These are phyloP conservation scores for Trypanosoma melophagium DNA, from an alignment of 208 protist species.

Conservation along the genomic window DNA sequence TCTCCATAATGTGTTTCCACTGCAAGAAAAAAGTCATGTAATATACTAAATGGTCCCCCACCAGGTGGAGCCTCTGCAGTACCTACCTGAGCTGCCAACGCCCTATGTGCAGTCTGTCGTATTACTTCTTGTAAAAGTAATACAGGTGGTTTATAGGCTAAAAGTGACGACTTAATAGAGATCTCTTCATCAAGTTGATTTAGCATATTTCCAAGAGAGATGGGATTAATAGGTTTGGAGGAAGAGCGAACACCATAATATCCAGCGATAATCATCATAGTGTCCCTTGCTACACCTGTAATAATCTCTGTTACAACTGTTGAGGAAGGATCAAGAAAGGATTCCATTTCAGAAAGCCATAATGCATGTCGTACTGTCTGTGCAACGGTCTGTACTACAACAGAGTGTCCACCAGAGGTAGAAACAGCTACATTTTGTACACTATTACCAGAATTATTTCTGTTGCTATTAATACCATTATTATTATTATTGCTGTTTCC, in stretches of 20 bases:
- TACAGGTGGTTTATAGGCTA: conserved; percentile 6
- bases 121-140: conserved; percentile 38
- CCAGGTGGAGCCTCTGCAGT: conserved; percentile 20
- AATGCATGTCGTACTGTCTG: conserved; percentile 62
- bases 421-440: conserved; percentile 26
- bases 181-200: conserved; percentile 35
- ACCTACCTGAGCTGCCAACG: conserved; percentile 49
- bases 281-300: conserved; percentile 47
- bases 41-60: conserved; percentile 29
- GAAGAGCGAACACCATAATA: conserved; percentile 63
- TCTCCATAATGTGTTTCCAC: conserved; percentile 45
- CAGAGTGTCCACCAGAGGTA: conserved; percentile 23
- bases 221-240: conserved; percentile 30
- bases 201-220: conserved; percentile 29
- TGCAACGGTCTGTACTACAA: conserved; percentile 49
- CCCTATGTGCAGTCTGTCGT: conserved; percentile 56
- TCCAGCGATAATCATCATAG: conserved; percentile 48
- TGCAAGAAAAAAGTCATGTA: conserved; percentile 35
- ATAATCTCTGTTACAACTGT: conserved; percentile 34
- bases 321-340: conserved; percentile 45
- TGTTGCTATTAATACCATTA: background rate
- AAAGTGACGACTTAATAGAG: conserved; percentile 22
- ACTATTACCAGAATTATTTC: conserved; percentile 12
- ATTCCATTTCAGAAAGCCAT: conserved; percentile 51
- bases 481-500: conserved; percentile 2